Conservation (phyloP, 768 basidiomycete genomes). For the Rhodotorula graminis region DNA sequence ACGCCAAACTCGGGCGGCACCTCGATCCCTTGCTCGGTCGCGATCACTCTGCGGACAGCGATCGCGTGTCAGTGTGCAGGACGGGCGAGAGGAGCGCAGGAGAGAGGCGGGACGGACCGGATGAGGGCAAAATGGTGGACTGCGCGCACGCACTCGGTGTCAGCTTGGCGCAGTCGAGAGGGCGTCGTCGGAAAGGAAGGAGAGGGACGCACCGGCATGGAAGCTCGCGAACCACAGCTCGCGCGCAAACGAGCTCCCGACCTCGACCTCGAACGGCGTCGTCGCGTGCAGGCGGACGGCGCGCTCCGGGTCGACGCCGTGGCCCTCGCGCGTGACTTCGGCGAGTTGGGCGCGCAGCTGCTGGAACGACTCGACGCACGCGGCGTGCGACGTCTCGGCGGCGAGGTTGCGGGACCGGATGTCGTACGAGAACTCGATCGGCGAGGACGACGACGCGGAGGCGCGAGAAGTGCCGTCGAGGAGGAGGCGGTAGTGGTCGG, state of each 20-base stretch:
- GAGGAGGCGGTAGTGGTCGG: conserved; percentile 34
- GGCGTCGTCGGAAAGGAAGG: not conserved
- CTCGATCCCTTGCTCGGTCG: conserved; percentile 26
- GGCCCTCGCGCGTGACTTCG: not conserved
- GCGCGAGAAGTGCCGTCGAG: conserved; percentile 15
- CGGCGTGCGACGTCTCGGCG: conserved; percentile 23
- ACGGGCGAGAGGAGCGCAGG: too few relatives aligned
- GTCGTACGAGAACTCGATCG: conserved; percentile 35
- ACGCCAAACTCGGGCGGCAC: conserved; percentile 39
- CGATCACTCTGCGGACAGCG: conserved; percentile 17
- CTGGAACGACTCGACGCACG: conserved; percentile 14
- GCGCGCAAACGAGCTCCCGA: conserved; percentile 29
- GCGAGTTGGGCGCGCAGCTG: conserved; percentile 11
- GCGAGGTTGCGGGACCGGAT: conserved; percentile 22
- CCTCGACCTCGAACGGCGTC: conserved; percentile 27
- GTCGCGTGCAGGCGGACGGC: conserved; percentile 22
- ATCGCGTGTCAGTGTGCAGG: not conserved
- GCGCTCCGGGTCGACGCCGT: not conserved
- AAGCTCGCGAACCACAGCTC: conserved; percentile 37
- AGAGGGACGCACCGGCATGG: conserved; percentile 7
- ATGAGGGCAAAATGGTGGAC: conserved; percentile 33
- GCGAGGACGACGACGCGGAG: not conserved
- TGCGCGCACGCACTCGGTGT: not conserved
- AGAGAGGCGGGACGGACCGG: not conserved
- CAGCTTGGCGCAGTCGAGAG: too few relatives aligned